phyloP scores from a whole-genome alignment of 371 early-diverging fungal genomes.

The Mycotypha africana region DNA sequence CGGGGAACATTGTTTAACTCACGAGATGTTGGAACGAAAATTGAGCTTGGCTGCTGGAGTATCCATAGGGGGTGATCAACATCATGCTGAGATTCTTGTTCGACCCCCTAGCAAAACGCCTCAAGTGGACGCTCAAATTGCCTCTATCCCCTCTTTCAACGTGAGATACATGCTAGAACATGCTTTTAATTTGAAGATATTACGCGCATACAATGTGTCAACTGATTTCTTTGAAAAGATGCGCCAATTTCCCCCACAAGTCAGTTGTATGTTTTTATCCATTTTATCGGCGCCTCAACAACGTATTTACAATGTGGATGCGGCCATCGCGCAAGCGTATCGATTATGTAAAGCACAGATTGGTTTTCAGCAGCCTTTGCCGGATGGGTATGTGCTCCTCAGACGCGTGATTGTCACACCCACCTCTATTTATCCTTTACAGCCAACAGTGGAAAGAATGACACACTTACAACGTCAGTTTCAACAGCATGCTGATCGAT shows the following conservation, averaged over 20 bases:
- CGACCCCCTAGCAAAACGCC: not conserved
- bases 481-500: conserved; percentile 42
- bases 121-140: not conserved
- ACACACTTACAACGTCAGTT: conserved; percentile 58
- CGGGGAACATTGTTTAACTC: not conserved
- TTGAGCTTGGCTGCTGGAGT: not conserved
- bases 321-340: conserved; percentile 5
- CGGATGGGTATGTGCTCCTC: conserved; percentile 1
- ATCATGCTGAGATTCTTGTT: not conserved
- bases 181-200: conserved; percentile 22
- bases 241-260: conserved; percentile 14
- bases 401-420: conserved; percentile 51
- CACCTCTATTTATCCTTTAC: conserved; percentile 45
- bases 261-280: conserved; percentile 21
- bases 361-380: conserved; percentile 4
- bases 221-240: conserved; percentile 23
- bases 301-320: conserved; percentile 30
- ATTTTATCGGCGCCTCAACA: conserved; percentile 19
- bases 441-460: conserved; percentile 49
- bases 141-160: conserved; percentile 18
- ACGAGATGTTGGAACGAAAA: conserved; percentile 15
- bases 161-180: conserved; percentile 41
- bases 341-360: conserved; percentile 2
- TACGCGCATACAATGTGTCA: conserved; percentile 39
- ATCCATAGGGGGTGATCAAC: not conserved